Percentiles rank a stretch among this genome's conserved stretches.
phyloP scores from a whole-genome alignment of 345 rosid genomes.

The Murraya koenigii region DNA sequence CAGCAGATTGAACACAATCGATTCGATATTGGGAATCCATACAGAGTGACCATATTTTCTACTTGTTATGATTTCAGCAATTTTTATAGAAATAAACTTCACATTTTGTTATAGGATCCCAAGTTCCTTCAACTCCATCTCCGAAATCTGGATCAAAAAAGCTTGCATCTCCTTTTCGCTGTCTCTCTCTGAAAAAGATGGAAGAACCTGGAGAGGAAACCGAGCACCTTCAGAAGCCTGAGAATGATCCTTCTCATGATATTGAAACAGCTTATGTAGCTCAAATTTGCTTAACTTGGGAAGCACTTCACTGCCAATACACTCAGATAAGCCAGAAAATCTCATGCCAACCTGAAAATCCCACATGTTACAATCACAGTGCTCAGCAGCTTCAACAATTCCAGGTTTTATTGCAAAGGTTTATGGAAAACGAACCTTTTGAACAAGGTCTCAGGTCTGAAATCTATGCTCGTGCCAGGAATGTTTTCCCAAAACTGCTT shows the following conservation, averaged over 20 bases:
- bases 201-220: slow-evolving; percentile 74
- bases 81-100: neutral
- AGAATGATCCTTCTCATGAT: slow-evolving; percentile 54
- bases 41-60: neutral
- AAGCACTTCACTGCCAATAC: slow-evolving; percentile 93
- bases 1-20: no score
- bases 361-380: slow-evolving; percentile 64
- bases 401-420: slow-evolving; percentile 81
- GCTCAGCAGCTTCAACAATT: slow-evolving; percentile 93
- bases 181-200: slow-evolving; percentile 71
- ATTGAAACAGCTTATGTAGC: slow-evolving; percentile 86
- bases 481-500: slow-evolving; percentile 70
- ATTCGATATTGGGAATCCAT: neutral
- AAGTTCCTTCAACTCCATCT: slow-evolving; percentile 63
- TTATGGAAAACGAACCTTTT: slow-evolving; percentile 92
- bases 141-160: slow-evolving; percentile 80
- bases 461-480: slow-evolving; percentile 71
- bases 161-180: slow-evolving; percentile 75
- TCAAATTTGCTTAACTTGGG: slow-evolving; percentile 97
- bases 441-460: slow-evolving; percentile 74
- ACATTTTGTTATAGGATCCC: slow-evolving; percentile 39
- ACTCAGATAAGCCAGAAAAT: slow-evolving; percentile 71
- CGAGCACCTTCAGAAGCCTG: slow-evolving; percentile 51
- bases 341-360: slow-evolving; percentile 58
- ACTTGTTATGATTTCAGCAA: neutral